Evolutionary conservation across 2,329 filamentous ascomycete genomes (phyloP), one percentile per base, ranked within the genome.

Genomic region (Colletotrichum orbiculare): DNA sequence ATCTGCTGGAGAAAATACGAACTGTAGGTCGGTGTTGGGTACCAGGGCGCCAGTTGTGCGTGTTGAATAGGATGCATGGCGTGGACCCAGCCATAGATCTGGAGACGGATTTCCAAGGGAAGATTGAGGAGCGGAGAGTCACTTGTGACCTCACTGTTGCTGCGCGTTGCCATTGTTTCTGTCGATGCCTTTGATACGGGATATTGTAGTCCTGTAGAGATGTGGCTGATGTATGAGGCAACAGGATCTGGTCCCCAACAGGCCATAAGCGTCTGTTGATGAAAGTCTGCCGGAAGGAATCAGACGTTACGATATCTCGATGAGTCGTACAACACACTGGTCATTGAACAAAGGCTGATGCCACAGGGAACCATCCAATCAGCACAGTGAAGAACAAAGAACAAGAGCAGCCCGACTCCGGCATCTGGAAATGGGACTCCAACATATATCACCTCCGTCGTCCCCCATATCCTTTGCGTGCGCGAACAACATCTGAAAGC

Each of bases 41-140:
- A 80, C 72, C 76, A 78, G 1, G 78, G 76, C 9, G 75, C 76
- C n/a, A 79, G 76, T 61, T 79, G 75, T 12, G 73, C 70, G 49
- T 78, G 75, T n/a, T 73, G 70, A 43, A 81, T 70, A 1, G 78
- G 80, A 41, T 76, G 76, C 70, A 74, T 73, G 6, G 74, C 69
- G 47, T 80, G 74, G 11, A 83, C 68, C 75, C 78, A 80, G 57
- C 71, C 67, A 69, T 84, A 85, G 39, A 85, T 81, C 58, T 80
- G 75, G 11, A 82, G 76, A 12, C 83, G 78, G 53, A 85, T 75
- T 68, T 85, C 83, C 12, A 77, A 69, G 1, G 82, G 81, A 6
- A 83, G 71, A 37, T 73, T 69, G 50, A 82, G 70, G 56, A 81
- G 70, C 11, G 70, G 68, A 13, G 56, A 61, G 3, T 56, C 35